Evolutionary conservation across 495 filamentous ascomycete species (phyloP).

Genomic region (Penicillium riverlandense): DNA sequence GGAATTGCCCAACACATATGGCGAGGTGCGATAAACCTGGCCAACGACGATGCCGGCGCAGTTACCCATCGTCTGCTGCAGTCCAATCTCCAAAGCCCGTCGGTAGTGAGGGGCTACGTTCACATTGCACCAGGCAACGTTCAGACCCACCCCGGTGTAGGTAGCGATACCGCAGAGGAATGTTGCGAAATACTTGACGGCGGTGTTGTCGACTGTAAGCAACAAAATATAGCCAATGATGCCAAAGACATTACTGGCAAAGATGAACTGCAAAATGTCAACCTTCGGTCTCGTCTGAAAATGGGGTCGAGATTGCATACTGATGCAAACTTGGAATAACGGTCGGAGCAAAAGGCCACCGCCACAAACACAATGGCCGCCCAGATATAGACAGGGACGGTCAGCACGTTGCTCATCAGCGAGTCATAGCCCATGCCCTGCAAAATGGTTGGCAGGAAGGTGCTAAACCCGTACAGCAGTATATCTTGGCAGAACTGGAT

Average conservation of each 20-base stretch:
- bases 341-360: constrained; percentile 33
- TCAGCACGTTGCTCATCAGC: constrained; percentile 39
- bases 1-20: constrained; percentile 43
- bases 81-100: constrained; percentile 46
- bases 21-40: constrained; percentile 44
- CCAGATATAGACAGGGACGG: constrained; percentile 38
- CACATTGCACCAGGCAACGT: constrained; percentile 50
- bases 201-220: constrained; percentile 26
- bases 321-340: constrained; percentile 28
- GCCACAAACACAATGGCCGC: constrained; percentile 35
- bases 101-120: constrained; percentile 53
- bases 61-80: constrained; percentile 54
- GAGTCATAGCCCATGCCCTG: constrained; percentile 42
- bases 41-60: constrained; percentile 47
- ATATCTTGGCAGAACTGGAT: constrained; percentile 50
- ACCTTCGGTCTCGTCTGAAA: background rate
- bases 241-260: constrained; percentile 36
- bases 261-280: constrained; percentile 22
- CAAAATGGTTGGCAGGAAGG: constrained; percentile 53
- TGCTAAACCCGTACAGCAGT: constrained; percentile 52
- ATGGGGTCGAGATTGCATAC: constrained; percentile 6
- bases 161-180: constrained; percentile 47
- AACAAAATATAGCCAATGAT: constrained; percentile 48
- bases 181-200: constrained; percentile 48
- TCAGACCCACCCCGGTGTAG: constrained; percentile 43